Evolutionary conservation across 2,329 filamentous ascomycete genomes (phyloP).

Genomic region (Aspergillus terreus): DNA sequence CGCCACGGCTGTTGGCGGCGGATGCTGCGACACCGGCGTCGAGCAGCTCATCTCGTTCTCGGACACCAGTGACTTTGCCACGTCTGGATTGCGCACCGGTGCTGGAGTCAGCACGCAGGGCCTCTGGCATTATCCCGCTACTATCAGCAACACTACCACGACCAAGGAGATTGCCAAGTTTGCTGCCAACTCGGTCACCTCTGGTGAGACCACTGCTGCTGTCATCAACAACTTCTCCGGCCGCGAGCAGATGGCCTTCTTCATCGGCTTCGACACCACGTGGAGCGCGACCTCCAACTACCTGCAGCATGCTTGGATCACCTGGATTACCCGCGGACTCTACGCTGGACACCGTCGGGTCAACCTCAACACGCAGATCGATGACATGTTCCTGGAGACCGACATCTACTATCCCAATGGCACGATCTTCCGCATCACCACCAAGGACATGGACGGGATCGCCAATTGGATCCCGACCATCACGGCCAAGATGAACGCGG

Average conservation of each 20-base stretch:
- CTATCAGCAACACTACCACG: conserved; percentile 50
- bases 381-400: conserved; percentile 59
- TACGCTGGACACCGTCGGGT: conserved; percentile 54
- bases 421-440: conserved; percentile 48
- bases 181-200: conserved; percentile 41
- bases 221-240: conserved; percentile 58
- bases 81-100: conserved; percentile 51
- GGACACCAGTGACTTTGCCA: conserved; percentile 52
- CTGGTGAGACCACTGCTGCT: conserved; percentile 47
- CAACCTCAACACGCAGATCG: conserved; percentile 56
- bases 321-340: conserved; percentile 59
- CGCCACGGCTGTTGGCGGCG: conserved; percentile 33
- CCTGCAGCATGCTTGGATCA: conserved; percentile 60
- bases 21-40: conserved; percentile 48
- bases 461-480: conserved; percentile 40
- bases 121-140: conserved; percentile 58
- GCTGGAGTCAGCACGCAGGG: conserved; percentile 49
- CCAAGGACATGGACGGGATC: conserved; percentile 47
- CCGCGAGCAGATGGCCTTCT: conserved; percentile 61
- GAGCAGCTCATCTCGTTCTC: conserved; percentile 54
- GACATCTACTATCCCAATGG: conserved; percentile 49
- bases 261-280: conserved; percentile 51
- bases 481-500: conserved; percentile 47
- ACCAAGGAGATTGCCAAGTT: conserved; percentile 56
- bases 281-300: conserved; percentile 55